Evolutionary conservation across 768 basidiomycete genomes (phyloP).

Genomic region (Multifurca ochricompacta): DNA sequence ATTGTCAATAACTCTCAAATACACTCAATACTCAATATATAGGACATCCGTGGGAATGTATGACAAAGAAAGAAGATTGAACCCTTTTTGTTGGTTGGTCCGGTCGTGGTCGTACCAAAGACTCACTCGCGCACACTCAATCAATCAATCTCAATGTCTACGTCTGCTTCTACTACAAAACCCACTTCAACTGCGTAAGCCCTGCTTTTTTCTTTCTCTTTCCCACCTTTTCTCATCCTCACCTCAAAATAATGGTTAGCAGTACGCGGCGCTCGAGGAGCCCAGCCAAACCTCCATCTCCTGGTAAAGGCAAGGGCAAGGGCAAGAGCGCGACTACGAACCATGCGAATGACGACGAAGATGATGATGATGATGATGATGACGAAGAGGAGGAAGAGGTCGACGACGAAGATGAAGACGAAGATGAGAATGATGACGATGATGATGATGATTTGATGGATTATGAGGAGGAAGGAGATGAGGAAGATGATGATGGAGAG

Average conservation of each 20-base stretch:
- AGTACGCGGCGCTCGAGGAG: slow-evolving; percentile 9
- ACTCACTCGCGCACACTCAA: neutral
- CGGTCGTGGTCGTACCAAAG: too few species aligned
- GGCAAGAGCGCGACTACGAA: slow-evolving; percentile 23
- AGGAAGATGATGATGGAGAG: slow-evolving; percentile 26
- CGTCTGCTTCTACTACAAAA: neutral
- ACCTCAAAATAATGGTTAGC: too few species aligned
- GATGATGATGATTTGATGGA: too few species aligned
- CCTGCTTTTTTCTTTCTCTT: neutral
- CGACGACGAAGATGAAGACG: slow-evolving; percentile 30
- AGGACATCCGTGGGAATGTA: slow-evolving; percentile 11
- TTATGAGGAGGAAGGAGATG: too few species aligned
- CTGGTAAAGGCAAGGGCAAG: slow-evolving; percentile 17
- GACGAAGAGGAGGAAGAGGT: slow-evolving; percentile 37
- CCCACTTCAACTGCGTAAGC: neutral
- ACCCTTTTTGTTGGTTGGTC: neutral
- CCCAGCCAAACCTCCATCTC: slow-evolving; percentile 8
- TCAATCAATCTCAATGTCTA: slow-evolving; percentile 1
- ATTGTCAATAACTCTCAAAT: too few species aligned
- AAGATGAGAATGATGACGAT: slow-evolving; percentile 25
- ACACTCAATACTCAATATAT: too few species aligned
- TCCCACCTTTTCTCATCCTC: too few species aligned
- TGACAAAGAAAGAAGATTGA: neutral
- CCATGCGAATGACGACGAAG: slow-evolving; percentile 31
- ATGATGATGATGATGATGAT: slow-evolving; percentile 22